Percentiles rank a stretch among this genome's conserved stretches.
Evolutionary conservation across 2,329 filamentous ascomycete species (phyloP).

Genomic region (Colletotrichum coccodes): DNA sequence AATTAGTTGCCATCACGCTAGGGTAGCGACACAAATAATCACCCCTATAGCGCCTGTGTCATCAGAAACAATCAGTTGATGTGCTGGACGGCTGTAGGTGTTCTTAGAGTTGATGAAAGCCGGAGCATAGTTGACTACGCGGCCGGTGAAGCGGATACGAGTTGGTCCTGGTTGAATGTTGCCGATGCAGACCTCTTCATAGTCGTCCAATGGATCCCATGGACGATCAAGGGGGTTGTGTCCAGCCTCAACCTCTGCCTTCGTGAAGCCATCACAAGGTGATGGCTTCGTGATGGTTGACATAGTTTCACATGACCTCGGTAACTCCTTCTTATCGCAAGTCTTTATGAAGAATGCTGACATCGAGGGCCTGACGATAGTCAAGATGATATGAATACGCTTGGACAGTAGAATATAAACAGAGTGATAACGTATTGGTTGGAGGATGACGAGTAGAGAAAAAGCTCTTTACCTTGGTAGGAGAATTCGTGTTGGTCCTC

Average conservation of each 20-base stretch:
- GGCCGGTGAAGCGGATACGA: slow-evolving; percentile 61
- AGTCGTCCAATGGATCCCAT: slow-evolving; percentile 55
- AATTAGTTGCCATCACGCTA: neutral
- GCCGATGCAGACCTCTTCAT: slow-evolving; percentile 58
- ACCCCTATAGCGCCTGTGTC: slow-evolving; percentile 62
- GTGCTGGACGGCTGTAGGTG: slow-evolving; percentile 53
- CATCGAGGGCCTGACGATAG: neutral
- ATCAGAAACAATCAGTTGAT: slow-evolving; percentile 66
- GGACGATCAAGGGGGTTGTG: slow-evolving; percentile 47
- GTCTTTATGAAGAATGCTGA: slow-evolving; percentile 45
- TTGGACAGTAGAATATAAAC: neutral
- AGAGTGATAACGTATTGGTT: neutral
- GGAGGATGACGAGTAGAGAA: neutral
- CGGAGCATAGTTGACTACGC: slow-evolving; percentile 65
- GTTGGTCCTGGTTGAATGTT: slow-evolving; percentile 59
- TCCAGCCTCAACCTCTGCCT: slow-evolving; percentile 52
- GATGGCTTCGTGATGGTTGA: slow-evolving; percentile 21
- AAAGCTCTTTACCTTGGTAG: no score
- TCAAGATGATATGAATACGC: neutral
- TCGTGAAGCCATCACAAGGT: slow-evolving; percentile 63
- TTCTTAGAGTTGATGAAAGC: slow-evolving; percentile 46
- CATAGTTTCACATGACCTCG: slow-evolving; percentile 4
- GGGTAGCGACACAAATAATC: slow-evolving; percentile 40
- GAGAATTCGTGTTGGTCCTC: no score
- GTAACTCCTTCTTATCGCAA: slow-evolving; percentile 43